Evolutionary conservation across 345 rosid species (phyloP).

Genomic region (Aethionema arabicum): DNA sequence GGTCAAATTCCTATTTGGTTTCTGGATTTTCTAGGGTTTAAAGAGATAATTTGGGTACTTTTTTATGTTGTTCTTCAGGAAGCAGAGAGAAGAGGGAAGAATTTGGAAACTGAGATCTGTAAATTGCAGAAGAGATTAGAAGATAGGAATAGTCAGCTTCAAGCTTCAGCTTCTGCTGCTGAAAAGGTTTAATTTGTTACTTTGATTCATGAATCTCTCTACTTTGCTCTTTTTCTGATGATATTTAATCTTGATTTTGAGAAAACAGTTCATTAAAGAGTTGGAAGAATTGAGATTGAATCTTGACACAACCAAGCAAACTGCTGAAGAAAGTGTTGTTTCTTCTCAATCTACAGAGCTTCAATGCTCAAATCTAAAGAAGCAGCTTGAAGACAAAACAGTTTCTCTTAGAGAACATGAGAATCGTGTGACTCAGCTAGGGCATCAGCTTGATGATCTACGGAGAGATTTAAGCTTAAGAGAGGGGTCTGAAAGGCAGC

Average conservation of each 20-base stretch:
- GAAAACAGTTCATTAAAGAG: slow-evolving; percentile 57
- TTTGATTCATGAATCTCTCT: not conserved
- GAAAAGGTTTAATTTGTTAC: slow-evolving; percentile 54
- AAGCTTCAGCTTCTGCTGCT: slow-evolving; percentile 62
- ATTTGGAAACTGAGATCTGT: slow-evolving; percentile 60
- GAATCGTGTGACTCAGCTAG: slow-evolving; percentile 60
- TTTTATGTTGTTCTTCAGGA: slow-evolving; percentile 45
- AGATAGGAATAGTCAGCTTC: slow-evolving; percentile 61
- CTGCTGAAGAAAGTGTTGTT: slow-evolving; percentile 64
- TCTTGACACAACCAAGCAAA: slow-evolving; percentile 57
- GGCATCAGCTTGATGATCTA: slow-evolving; percentile 56
- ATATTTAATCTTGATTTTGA: not conserved
- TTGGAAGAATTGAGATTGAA: slow-evolving; percentile 61
- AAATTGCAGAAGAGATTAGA: slow-evolving; percentile 59
- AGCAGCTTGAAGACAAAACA: slow-evolving; percentile 68
- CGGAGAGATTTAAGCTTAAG: slow-evolving; percentile 70
- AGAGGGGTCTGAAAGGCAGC: slow-evolving; percentile 70
- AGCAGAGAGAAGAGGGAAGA: slow-evolving; percentile 66
- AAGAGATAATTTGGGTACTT: slow-evolving; percentile 12
- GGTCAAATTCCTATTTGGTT: slow-evolving; percentile 26
- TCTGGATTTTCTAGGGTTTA: slow-evolving; percentile 16
- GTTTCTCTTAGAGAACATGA: slow-evolving; percentile 69
- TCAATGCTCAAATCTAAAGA: slow-evolving; percentile 55
- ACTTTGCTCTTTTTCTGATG: not conserved
- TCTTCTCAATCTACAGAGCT: slow-evolving; percentile 67